phyloP scores from a whole-genome alignment of 2,329 filamentous ascomycete genomes.

The Orbilia brochopaga region DNA sequence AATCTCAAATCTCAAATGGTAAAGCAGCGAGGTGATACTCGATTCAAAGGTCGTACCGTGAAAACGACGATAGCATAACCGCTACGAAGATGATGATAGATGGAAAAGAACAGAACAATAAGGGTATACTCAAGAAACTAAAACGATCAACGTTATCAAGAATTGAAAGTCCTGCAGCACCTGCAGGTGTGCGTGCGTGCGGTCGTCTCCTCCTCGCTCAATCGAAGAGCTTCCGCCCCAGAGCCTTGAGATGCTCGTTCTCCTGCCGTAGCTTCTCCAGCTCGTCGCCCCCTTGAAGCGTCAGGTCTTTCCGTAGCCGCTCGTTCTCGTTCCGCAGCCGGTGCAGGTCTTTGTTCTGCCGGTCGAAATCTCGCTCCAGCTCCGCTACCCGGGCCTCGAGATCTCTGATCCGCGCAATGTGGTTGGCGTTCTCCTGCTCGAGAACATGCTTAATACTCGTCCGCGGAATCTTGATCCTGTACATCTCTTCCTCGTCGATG shows the following conservation, averaged over 20 bases:
- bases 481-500: conserved; percentile 29
- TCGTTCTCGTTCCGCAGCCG: conserved; percentile 45
- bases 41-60: too few species aligned
- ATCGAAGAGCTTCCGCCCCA: conserved; percentile 45
- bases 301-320: conserved; percentile 39
- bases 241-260: conserved; percentile 46
- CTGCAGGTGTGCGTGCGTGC: background rate
- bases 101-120: conserved; percentile 21
- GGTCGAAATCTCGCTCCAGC: conserved; percentile 35
- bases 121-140: conserved; percentile 51
- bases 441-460: conserved; percentile 39
- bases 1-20: conserved; percentile 10
- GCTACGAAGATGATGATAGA: conserved; percentile 19
- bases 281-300: conserved; percentile 48
- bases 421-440: conserved; percentile 19
- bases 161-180: conserved; percentile 15
- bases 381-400: conserved; percentile 30
- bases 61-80: background rate
- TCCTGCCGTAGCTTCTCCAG: conserved; percentile 41
- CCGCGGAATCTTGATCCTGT: conserved; percentile 41
- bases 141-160: conserved; percentile 47
- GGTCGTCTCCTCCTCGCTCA: conserved; percentile 15
- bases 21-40: too few species aligned
- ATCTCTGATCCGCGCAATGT: conserved; percentile 25
- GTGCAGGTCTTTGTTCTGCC: conserved; percentile 37